These are phyloP conservation scores for Mycena vitilis DNA, from an alignment of 768 basidiomycete genomes.

Conservation along the genomic window DNA sequence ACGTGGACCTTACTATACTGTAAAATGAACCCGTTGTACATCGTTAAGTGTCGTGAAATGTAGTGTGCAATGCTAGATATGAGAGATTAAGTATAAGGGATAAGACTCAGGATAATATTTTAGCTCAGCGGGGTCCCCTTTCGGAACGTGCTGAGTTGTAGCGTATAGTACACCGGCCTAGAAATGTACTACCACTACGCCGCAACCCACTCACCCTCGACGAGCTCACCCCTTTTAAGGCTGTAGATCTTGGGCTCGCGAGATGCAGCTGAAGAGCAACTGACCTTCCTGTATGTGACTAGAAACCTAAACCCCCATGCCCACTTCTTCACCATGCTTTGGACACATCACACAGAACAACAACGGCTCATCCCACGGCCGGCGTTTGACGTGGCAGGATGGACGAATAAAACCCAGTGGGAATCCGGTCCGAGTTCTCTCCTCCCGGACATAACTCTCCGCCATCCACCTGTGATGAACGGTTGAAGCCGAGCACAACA, in stretches of 20 bases:
- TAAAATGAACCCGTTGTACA: slow-evolving; percentile 36
- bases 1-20: slow-evolving; percentile 26
- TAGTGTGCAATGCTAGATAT: too few species aligned
- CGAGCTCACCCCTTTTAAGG: not conserved
- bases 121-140: too few species aligned
- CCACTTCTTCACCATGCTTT: not conserved
- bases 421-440: not conserved
- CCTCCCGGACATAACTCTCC: not conserved
- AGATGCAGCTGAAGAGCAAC: not conserved
- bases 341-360: slow-evolving; percentile 1
- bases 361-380: not conserved
- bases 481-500: not conserved
- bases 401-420: not conserved
- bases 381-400: slow-evolving; percentile 1
- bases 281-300: not conserved
- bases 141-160: too few species aligned
- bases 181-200: too few species aligned
- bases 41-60: slow-evolving; percentile 23
- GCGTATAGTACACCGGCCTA: too few species aligned
- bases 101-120: too few species aligned
- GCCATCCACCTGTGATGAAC: too few species aligned
- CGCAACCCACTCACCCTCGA: too few species aligned
- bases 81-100: too few species aligned
- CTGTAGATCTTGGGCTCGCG: not conserved
- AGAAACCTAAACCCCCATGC: not conserved